Percentiles rank a stretch among this genome's conserved stretches.
These are phyloP conservation scores for Patellifolia procumbens DNA, from an alignment of 179 eudicot species.

Conservation along the genomic window DNA sequence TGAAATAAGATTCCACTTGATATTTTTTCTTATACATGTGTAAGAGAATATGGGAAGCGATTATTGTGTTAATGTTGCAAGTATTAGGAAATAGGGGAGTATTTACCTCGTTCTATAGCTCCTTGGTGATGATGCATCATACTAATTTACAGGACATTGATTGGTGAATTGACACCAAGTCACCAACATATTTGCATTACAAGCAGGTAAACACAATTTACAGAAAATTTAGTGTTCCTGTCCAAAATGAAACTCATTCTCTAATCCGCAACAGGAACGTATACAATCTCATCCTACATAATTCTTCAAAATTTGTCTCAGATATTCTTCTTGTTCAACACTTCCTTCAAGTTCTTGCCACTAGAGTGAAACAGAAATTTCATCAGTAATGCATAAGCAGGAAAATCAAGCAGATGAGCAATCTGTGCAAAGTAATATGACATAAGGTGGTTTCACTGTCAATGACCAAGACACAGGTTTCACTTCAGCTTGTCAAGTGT, in stretches of 20 bases:
- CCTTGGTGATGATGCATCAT: no score
- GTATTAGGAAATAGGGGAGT: no score
- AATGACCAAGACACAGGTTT: background rate
- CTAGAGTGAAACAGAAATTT: constrained; percentile 41
- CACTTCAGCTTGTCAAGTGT: background rate
- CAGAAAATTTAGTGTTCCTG: background rate
- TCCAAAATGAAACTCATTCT: background rate
- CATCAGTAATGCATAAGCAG: background rate
- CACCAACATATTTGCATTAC: background rate
- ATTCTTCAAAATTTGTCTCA: constrained; percentile 61
- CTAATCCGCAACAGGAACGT: background rate
- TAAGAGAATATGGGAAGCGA: no score
- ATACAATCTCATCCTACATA: constrained; percentile 32
- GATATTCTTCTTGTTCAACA: constrained; percentile 71
- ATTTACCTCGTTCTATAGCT: no score
- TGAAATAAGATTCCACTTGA: no score
- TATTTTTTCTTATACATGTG: no score
- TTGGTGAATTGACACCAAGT: no score
- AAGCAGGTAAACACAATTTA: background rate
- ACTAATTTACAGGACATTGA: background rate
- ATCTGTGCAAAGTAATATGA: background rate
- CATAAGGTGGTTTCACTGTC: background rate
- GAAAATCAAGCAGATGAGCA: background rate
- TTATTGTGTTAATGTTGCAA: no score
- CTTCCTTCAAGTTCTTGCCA: constrained; percentile 89